These are phyloP conservation scores for Hypsizygus ulmarius DNA, from an alignment of 1,284 basidiomycete species.

Conservation along the genomic window DNA sequence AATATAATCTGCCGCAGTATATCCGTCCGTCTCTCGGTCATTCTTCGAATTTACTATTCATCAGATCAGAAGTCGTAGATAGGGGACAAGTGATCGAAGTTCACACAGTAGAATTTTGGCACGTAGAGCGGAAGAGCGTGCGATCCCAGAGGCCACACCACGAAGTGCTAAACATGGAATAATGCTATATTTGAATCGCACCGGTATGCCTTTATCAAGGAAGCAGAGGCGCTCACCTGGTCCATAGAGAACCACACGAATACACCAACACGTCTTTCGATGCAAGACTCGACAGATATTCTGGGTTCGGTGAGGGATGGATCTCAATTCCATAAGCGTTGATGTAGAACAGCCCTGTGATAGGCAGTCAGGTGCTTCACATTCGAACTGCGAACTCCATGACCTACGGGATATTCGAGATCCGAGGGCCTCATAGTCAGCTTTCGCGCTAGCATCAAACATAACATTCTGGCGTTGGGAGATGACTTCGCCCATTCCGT, in stretches of 20 bases:
- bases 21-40: conserved; percentile 89
- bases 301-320: conserved; percentile 83
- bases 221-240: conserved; percentile 52
- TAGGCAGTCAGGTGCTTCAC: conserved; percentile 5
- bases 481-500: conserved; percentile 51
- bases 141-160: conserved; percentile 80
- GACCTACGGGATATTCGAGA: conserved; percentile 66
- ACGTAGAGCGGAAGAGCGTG: conserved; percentile 65
- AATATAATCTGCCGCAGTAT: conserved; percentile 84
- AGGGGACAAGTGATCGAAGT: conserved; percentile 25
- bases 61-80: conserved; percentile 9
- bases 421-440: conserved; percentile 56
- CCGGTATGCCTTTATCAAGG: conserved; percentile 1
- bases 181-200: conserved; percentile 48
- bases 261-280: conserved; percentile 79
- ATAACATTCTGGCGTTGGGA: conserved; percentile 58
- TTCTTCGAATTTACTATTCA: conserved; percentile 80
- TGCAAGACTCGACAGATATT: conserved; percentile 68
- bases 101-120: conserved; percentile 84
- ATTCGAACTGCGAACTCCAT: background rate
- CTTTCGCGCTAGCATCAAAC: conserved; percentile 58
- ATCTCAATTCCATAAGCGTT: conserved; percentile 92
- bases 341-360: conserved; percentile 85
- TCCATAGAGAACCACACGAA: conserved; percentile 93
- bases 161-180: conserved; percentile 88